Evolutionary conservation across 495 filamentous ascomycete species (phyloP), one percentile per base, ranked within the genome.

Genomic region (Sphaerosporella brunnea): DNA sequence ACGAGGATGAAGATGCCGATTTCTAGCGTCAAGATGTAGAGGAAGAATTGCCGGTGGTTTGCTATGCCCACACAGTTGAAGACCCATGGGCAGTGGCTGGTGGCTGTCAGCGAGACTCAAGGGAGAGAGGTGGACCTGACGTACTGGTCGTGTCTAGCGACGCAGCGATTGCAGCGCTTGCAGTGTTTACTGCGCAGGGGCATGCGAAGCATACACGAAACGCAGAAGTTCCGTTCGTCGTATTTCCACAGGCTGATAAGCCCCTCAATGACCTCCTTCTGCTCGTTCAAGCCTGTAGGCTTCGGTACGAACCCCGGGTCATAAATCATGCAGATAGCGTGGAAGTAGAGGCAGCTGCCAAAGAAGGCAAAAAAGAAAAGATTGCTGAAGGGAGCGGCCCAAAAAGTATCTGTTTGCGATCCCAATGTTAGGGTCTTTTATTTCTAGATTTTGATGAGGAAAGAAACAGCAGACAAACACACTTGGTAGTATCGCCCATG

Each of bases 241-340:
- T 88, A 96, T 60, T 84, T 88, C 77, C 82, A 86, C 51, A 76
- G 57, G 45, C 72, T 69, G 48, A 96, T 67, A 2, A 97, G 73
- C 47, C 93, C 81, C 37, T 87, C 79, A 52, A 96, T 86, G 47
- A 80, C 74, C 20, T 76, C 78, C 63, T 85, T 84, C 62, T 95
- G 88, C 57, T 92, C 78, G 21, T 77, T 81, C 19, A 90, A 74
- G 53, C 86, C 86, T 42, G 78, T 78, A 52, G 87, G 70, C 61
- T 94, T 96, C 0, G 92, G 90, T n/a, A 97, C 79, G 60, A 77
- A 95, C 9, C 90, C 90, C 0, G 90, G 92, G 57, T 97, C 88
- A 55, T 77, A 77, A 13, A 77, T 62, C 83, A 97, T 92, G 46
- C 80, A 78, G 43, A 75, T 69, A 52, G 76, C 66, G 61, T 95